A percentile compares a stretch with the other conserved stretches of the same genome.
Conservation (phyloP, 192 early-diverging fungal genomes). For the Spinellus fusiger region DNA sequence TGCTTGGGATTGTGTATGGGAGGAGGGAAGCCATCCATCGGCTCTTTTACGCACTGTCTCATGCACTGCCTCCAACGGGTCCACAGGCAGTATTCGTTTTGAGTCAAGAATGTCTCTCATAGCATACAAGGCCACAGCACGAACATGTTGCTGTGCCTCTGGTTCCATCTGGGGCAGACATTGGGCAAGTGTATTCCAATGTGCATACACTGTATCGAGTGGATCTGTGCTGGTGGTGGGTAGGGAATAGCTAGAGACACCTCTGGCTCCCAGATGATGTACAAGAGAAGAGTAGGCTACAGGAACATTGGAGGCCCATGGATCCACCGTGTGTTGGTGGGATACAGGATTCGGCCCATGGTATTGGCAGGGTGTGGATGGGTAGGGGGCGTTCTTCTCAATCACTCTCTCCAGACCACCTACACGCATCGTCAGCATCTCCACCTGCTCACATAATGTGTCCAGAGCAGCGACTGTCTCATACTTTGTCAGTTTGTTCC, state of each 20-base stretch:
- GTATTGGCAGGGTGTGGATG: background rate
- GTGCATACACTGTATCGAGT: background rate
- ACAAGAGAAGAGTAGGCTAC: background rate
- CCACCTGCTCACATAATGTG: background rate
- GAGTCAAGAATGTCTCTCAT: background rate
- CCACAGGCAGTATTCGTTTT: background rate
- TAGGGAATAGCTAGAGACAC: background rate
- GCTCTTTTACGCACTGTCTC: background rate
- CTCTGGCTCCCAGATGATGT: background rate
- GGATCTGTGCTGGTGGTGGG: background rate
- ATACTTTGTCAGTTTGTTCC: background rate
- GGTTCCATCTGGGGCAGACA: background rate
- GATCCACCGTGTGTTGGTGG: background rate
- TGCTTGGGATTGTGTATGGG: background rate
- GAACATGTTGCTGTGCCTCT: background rate
- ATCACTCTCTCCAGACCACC: background rate
- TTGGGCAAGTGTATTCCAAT: background rate
- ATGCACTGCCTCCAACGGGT: background rate
- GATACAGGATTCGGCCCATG: background rate
- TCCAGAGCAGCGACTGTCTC: background rate
- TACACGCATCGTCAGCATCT: background rate
- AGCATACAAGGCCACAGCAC: background rate
- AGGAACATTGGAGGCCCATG: background rate
- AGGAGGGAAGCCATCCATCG: background rate
- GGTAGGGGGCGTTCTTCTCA: background rate